phyloP scores from a whole-genome alignment of 805 yeast genomes.

The Candida sanyiensis region DNA sequence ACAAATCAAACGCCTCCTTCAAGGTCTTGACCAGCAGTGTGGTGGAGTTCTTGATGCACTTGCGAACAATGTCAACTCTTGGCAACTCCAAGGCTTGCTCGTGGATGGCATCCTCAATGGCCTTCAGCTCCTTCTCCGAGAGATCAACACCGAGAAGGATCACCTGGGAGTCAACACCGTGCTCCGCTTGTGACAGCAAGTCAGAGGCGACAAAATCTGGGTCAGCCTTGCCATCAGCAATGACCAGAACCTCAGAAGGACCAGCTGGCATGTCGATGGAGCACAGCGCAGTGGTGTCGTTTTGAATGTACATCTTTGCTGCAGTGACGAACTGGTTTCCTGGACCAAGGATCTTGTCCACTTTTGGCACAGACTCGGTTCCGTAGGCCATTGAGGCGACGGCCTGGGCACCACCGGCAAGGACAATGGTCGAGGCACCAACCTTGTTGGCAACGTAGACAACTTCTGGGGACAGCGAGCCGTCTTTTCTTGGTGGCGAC shows the following conservation, averaged over 20 bases:
- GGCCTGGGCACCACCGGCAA: slow-evolving; percentile 99
- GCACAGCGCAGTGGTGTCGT: slow-evolving; percentile 90
- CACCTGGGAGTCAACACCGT: slow-evolving; percentile 97
- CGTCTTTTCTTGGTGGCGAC: slow-evolving; percentile 92
- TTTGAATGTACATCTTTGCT: slow-evolving; percentile 95
- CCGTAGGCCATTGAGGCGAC: slow-evolving; percentile 99
- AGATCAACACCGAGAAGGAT: slow-evolving; percentile 79
- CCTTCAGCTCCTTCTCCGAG: slow-evolving; percentile 50
- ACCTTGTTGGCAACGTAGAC: slow-evolving; percentile 95
- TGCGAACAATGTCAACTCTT: slow-evolving; percentile 87
- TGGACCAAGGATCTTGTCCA: slow-evolving; percentile 96
- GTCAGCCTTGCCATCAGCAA: slow-evolving; percentile 83
- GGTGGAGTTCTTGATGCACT: slow-evolving; percentile 88
- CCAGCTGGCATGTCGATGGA: slow-evolving; percentile 99
- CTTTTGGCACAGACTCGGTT: slow-evolving; percentile 85
- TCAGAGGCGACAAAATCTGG: slow-evolving; percentile 97
- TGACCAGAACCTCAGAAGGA: slow-evolving; percentile 95
- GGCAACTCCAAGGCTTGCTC: slow-evolving; percentile 80
- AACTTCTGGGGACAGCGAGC: slow-evolving; percentile 92
- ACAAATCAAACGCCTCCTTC: slow-evolving; percentile 79
- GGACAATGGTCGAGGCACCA: slow-evolving; percentile 83
- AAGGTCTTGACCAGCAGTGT: slow-evolving; percentile 62
- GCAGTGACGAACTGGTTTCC: slow-evolving; percentile 99
- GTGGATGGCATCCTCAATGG: slow-evolving; percentile 77
- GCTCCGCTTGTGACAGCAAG: slow-evolving; percentile 96